phyloP scores from a whole-genome alignment of 805 yeast species.

The Myxozyma vanderwaltii region DNA sequence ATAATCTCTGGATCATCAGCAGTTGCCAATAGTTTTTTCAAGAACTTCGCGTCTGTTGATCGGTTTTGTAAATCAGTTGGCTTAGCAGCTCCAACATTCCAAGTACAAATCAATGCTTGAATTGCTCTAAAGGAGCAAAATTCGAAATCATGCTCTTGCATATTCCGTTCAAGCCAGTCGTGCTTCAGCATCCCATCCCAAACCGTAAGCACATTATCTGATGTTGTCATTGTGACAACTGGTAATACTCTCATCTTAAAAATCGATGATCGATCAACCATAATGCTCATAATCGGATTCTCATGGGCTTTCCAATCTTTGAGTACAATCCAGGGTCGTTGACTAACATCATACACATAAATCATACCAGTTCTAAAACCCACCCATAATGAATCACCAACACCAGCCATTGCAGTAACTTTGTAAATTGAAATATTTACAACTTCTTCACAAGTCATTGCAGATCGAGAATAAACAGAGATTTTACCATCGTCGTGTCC shows the following conservation, averaged over 20 bases:
- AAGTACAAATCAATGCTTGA: constrained; percentile 43
- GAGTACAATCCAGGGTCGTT: constrained; percentile 41
- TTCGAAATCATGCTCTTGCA: constrained; percentile 38
- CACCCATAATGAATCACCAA: constrained; percentile 43
- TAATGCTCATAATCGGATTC: constrained; percentile 33
- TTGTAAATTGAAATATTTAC: constrained; percentile 41
- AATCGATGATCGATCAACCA: constrained; percentile 27
- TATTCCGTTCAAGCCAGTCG: constrained; percentile 41
- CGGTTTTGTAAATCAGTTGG: constrained; percentile 40
- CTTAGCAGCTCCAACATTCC: constrained; percentile 48
- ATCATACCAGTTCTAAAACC: constrained; percentile 45
- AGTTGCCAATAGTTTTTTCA: constrained; percentile 34
- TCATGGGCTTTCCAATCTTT: constrained; percentile 47
- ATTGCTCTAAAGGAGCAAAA: constrained; percentile 38
- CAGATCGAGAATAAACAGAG: constrained; percentile 38
- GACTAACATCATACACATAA: constrained; percentile 41
- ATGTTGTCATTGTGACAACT: constrained; percentile 35
- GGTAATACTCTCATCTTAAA: constrained; percentile 36
- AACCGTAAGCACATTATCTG: constrained; percentile 36
- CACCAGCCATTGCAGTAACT: constrained; percentile 37
- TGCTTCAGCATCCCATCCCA: constrained; percentile 44
- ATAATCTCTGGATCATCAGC: constrained; percentile 63
- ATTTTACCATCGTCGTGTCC: constrained; percentile 48
- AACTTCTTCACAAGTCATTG: constrained; percentile 38
- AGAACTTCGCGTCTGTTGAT: constrained; percentile 32